Conservation (phyloP, 2,329 filamentous ascomycete genomes). For the Penicillium italicum region DNA sequence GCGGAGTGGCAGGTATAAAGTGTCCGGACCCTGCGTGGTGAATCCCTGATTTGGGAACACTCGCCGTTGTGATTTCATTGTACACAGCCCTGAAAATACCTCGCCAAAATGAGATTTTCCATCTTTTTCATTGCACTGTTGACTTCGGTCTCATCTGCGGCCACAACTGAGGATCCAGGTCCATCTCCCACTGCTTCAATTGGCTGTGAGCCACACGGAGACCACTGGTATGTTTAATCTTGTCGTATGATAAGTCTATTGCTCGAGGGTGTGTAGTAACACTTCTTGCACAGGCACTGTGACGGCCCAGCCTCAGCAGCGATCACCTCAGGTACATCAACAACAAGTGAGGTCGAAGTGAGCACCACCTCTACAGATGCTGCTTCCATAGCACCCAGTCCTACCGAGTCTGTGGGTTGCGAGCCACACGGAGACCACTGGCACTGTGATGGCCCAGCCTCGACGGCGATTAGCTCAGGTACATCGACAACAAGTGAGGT, state of each 20-base stretch:
- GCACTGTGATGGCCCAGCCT: slow-evolving; percentile 21
- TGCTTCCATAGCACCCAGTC: slow-evolving; percentile 17
- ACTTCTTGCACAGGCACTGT: slow-evolving; percentile 27
- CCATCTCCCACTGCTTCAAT: slow-evolving; percentile 32
- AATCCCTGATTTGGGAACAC: background rate
- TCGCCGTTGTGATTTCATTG: background rate
- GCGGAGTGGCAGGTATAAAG: slow-evolving; percentile 17
- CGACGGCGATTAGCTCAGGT: too few relatives aligned
- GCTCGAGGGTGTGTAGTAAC: background rate
- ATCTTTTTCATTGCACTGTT: slow-evolving; percentile 13
- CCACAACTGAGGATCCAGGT: slow-evolving; percentile 22
- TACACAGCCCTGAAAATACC: background rate
- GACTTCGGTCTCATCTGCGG: slow-evolving; percentile 16
- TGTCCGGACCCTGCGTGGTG: background rate
- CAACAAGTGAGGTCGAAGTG: background rate
- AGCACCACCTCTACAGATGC: background rate
- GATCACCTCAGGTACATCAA: background rate
- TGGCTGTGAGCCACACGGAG: slow-evolving; percentile 27
- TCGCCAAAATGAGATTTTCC: slow-evolving; percentile 17
- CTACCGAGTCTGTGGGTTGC: slow-evolving; percentile 23
- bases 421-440: slow-evolving; percentile 23
- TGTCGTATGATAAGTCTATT: background rate
- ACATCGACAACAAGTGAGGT: too few relatives aligned
- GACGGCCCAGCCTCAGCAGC: slow-evolving; percentile 24
- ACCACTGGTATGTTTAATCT: slow-evolving; percentile 24